phyloP scores from a whole-genome alignment of 139 green algal genomes.

The Nannochloris sp. region DNA sequence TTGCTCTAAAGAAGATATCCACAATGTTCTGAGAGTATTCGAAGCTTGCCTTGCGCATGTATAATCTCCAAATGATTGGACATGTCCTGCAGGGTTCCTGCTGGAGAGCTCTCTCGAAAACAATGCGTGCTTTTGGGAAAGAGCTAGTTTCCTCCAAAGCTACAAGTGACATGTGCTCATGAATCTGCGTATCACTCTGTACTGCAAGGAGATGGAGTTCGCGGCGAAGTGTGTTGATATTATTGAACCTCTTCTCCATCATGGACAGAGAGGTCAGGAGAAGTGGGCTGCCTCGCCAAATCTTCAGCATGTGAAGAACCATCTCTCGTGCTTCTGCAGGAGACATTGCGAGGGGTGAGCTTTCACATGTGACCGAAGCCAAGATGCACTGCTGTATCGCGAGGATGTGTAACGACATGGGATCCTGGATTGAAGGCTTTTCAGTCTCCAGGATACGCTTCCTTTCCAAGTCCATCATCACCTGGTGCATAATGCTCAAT shows the following conservation, averaged over 20 bases:
- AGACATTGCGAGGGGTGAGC: neutral
- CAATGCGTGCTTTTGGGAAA: neutral
- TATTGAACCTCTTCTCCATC: neutral
- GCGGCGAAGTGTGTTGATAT: neutral
- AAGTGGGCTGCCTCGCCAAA: neutral
- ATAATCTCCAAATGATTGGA: constrained; percentile 5
- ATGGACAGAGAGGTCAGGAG: neutral
- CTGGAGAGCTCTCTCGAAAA: neutral
- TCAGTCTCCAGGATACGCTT: too few relatives aligned
- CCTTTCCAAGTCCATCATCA: too few relatives aligned
- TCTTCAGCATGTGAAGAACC: neutral
- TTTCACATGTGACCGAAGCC: neutral
- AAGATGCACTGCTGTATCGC: neutral
- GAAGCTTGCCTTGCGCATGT: neutral
- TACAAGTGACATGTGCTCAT: neutral
- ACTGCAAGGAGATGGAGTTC: neutral
- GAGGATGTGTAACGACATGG: neutral
- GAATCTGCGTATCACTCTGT: neutral
- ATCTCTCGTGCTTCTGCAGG: neutral
- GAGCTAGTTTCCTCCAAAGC: neutral
- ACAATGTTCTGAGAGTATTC: neutral
- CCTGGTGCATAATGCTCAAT: too few relatives aligned
- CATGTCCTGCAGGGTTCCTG: neutral
- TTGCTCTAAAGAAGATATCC: constrained; percentile 54
- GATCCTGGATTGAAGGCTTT: neutral